Evolutionary conservation across 129 eudicot species (phyloP).

Genomic region (Escallonia rubra): DNA sequence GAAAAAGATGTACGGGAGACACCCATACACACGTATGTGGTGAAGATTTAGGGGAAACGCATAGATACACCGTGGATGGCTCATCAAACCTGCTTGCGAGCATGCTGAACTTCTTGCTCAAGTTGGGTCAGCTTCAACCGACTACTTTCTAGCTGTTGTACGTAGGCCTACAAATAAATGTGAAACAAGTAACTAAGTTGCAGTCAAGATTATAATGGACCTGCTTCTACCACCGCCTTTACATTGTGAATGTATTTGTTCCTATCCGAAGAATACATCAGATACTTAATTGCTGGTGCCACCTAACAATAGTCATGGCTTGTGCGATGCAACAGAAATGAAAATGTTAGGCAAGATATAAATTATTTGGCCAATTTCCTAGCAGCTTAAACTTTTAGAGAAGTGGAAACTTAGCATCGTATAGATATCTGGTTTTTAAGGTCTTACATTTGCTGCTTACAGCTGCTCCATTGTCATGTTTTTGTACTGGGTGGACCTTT

Average conservation of each 20-base stretch:
- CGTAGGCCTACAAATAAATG: constrained; percentile 62
- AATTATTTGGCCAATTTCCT: neutral
- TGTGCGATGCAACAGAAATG: neutral
- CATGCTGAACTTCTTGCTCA: constrained; percentile 94
- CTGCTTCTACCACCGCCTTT: neutral
- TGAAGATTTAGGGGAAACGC: neutral
- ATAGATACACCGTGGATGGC: neutral
- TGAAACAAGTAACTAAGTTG: neutral
- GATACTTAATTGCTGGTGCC: too few species aligned
- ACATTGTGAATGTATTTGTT: too few species aligned
- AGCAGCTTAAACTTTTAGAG: too few species aligned
- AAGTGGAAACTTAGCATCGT: too few species aligned
- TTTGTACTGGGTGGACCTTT: too few species aligned
- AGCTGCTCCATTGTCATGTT: too few species aligned
- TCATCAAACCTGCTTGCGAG: constrained; percentile 78
- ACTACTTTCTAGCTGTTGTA: constrained; percentile 93
- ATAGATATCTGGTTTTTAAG: too few species aligned
- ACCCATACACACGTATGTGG: neutral
- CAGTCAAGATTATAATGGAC: constrained; percentile 7
- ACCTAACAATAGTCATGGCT: neutral
- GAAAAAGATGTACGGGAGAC: neutral
- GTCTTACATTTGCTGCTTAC: too few species aligned
- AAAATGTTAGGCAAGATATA: neutral
- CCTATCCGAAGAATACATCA: neutral
- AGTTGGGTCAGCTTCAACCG: constrained; percentile 88